Conservation (phyloP, 1,284 basidiomycete species). For the Irpex sp. region DNA sequence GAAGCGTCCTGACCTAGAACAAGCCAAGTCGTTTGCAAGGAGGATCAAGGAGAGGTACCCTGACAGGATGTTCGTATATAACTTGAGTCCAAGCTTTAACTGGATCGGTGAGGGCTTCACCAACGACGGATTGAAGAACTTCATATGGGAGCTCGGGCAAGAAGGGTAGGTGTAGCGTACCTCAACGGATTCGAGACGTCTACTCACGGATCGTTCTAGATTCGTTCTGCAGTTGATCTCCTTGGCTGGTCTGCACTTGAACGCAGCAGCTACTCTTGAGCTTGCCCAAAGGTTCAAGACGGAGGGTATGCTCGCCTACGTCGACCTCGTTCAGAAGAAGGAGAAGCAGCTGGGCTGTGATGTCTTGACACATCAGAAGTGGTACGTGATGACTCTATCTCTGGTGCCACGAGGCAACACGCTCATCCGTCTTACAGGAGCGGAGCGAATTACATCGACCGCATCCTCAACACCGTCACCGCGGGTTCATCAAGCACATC, state of each 20-base stretch:
- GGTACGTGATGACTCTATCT: slow-evolving; percentile 38
- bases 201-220: slow-evolving; percentile 30
- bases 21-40: slow-evolving; percentile 76
- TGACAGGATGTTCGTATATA: slow-evolving; percentile 89
- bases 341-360: slow-evolving; percentile 91
- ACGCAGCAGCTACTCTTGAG: slow-evolving; percentile 76
- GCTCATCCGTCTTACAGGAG: slow-evolving; percentile 43
- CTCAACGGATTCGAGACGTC: too few species aligned
- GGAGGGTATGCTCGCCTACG: slow-evolving; percentile 86
- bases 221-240: slow-evolving; percentile 85
- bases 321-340: slow-evolving; percentile 77
- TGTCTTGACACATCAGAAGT: slow-evolving; percentile 89
- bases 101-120: slow-evolving; percentile 83
- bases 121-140: slow-evolving; percentile 74
- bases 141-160: slow-evolving; percentile 89
- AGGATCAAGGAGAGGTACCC: slow-evolving; percentile 71
- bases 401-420: neutral
- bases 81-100: slow-evolving; percentile 91
- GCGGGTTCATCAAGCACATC: slow-evolving; percentile 82
- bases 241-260: slow-evolving; percentile 83
- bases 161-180: slow-evolving; percentile 54
- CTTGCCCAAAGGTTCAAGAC: slow-evolving; percentile 72
- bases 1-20: slow-evolving; percentile 75
- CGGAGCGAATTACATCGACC: slow-evolving; percentile 83
- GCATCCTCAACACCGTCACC: slow-evolving; percentile 70